Conservation (phyloP, 768 basidiomycete genomes). For the Daedalea quercina region DNA sequence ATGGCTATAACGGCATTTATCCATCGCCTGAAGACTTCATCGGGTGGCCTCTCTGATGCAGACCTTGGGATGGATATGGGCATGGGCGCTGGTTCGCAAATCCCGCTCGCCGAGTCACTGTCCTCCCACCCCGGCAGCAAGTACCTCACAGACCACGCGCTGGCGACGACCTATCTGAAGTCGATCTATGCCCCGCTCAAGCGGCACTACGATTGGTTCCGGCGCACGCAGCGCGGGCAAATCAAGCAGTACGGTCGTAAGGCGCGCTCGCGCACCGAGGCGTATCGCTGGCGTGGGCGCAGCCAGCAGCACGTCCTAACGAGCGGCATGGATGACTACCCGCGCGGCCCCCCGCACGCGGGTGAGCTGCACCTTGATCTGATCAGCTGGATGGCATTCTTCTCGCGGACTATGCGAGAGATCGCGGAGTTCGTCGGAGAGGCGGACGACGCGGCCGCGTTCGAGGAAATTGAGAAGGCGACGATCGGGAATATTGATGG, state of each 20-base stretch:
- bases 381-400: constrained; percentile 96
- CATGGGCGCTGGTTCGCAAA: constrained; percentile 40
- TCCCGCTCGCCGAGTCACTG: constrained; percentile 32
- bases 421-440: constrained; percentile 86
- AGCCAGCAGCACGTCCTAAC: constrained; percentile 84
- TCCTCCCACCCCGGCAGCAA: constrained; percentile 22
- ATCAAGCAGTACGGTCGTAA: constrained; percentile 84
- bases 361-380: constrained; percentile 93
- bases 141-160: constrained; percentile 51
- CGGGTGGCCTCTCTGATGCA: constrained; percentile 40
- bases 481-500: constrained; percentile 85
- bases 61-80: constrained; percentile 63
- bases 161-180: constrained; percentile 62
- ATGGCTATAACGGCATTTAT: constrained; percentile 94
- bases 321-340: constrained; percentile 96
- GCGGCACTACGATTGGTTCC: constrained; percentile 95
- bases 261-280: constrained; percentile 83
- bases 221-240: constrained; percentile 88
- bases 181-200: constrained; percentile 81
- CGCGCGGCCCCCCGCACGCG: constrained; percentile 79
- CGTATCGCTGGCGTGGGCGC: constrained; percentile 91
- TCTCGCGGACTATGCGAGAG: constrained; percentile 87
- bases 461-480: constrained; percentile 68
- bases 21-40: constrained; percentile 48
- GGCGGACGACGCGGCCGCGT: constrained; percentile 75